These are phyloP conservation scores for Calycina marina DNA, from an alignment of 2,329 filamentous ascomycete genomes.

Conservation along the genomic window DNA sequence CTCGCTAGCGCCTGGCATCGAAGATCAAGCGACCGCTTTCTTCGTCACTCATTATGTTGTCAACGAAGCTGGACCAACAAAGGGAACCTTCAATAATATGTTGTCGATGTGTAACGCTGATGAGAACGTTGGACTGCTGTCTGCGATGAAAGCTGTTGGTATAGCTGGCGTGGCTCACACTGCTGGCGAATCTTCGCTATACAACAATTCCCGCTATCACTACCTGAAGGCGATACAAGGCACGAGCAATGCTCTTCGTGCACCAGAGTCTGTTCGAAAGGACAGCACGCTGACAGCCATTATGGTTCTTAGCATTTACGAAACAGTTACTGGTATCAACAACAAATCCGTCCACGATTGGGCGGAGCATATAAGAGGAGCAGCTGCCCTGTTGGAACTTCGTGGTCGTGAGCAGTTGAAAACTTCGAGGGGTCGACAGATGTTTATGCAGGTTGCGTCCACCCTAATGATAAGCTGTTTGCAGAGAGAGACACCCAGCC, in stretches of 20 bases:
- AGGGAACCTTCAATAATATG: background rate
- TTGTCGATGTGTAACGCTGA: background rate
- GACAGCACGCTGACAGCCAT: slow-evolving; percentile 40
- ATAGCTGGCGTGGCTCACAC: slow-evolving; percentile 34
- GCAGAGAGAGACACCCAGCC: slow-evolving; percentile 35
- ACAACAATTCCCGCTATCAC: slow-evolving; percentile 33
- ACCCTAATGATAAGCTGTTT: slow-evolving; percentile 37
- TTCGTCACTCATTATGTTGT: slow-evolving; percentile 15
- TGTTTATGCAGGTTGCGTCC: slow-evolving; percentile 39
- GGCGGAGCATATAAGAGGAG: slow-evolving; percentile 38
- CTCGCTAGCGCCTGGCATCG: slow-evolving; percentile 16
- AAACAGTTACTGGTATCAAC: slow-evolving; percentile 34
- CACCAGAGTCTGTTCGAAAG: slow-evolving; percentile 31
- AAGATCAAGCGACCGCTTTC: slow-evolving; percentile 15
- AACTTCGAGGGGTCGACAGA: slow-evolving; percentile 30
- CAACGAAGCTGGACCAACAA: background rate
- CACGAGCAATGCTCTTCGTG: slow-evolving; percentile 33
- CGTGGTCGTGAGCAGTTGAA: slow-evolving; percentile 33
- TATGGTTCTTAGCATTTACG: slow-evolving; percentile 38
- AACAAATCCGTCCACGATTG: slow-evolving; percentile 34
- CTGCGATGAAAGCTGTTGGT: slow-evolving; percentile 38
- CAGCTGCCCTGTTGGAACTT: slow-evolving; percentile 33
- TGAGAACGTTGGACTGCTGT: slow-evolving; percentile 22
- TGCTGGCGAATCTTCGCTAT: slow-evolving; percentile 23
- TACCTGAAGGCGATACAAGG: slow-evolving; percentile 36